Percentiles rank a stretch among this genome's conserved stretches.
These are phyloP conservation scores for Silene uniflora DNA, from an alignment of 148 eudicot species.

Conservation along the genomic window DNA sequence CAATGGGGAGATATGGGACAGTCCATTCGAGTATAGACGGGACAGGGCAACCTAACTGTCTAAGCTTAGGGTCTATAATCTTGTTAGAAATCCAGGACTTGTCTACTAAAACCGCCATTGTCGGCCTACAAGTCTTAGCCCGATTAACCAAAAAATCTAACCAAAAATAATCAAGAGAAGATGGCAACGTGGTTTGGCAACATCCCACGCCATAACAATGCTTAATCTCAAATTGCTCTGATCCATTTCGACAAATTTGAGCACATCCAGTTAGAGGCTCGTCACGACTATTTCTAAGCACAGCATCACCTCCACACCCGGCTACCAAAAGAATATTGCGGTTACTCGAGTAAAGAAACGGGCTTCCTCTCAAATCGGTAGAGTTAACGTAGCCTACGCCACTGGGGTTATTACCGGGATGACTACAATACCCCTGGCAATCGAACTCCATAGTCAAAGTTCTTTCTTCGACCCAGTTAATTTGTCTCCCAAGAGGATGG, in stretches of 20 bases:
- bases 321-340: not conserved
- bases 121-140: too few species aligned
- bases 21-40: too few species aligned
- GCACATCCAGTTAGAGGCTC: constrained; percentile 3
- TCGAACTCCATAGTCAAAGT: not conserved
- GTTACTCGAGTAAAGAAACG: not conserved
- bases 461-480: not conserved
- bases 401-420: too few species aligned
- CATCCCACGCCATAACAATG: constrained; percentile 4
- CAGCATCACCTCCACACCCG: constrained; percentile 5
- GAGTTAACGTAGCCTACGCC: too few species aligned
- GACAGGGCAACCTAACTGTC: too few species aligned
- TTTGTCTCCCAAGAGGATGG: not conserved
- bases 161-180: not conserved
- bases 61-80: too few species aligned
- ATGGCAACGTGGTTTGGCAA: not conserved
- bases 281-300: not conserved
- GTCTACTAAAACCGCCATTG: too few species aligned
- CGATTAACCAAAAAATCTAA: too few species aligned
- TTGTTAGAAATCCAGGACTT: too few species aligned
- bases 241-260: not conserved
- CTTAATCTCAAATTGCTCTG: not conserved
- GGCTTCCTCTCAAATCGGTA: not conserved
- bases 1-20: not conserved
- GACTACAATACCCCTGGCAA: not conserved